Conservation (phyloP, 331 rosid genomes). For the Erythrophleum ivorense region DNA sequence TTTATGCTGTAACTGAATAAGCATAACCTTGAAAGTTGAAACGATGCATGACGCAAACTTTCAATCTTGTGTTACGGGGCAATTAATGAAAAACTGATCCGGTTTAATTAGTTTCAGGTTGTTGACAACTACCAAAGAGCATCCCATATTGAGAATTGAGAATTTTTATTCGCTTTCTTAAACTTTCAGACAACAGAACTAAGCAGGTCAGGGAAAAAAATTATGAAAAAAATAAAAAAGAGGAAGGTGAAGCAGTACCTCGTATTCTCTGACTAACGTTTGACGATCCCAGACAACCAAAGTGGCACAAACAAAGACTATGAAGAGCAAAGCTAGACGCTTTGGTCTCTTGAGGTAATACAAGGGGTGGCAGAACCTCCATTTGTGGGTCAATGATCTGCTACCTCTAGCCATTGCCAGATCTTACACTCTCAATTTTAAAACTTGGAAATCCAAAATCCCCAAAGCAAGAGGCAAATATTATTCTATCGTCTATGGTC, state of each 20-base stretch:
- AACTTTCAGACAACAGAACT: constrained; percentile 24
- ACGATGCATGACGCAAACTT: not conserved
- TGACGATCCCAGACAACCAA: constrained; percentile 94
- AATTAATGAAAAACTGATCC: not conserved
- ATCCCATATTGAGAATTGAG: not conserved
- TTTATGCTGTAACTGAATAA: not conserved
- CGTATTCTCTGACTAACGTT: constrained; percentile 77
- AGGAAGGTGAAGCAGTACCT: constrained; percentile 53
- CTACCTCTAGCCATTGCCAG: constrained; percentile 72
- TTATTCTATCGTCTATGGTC: not conserved
- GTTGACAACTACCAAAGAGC: not conserved
- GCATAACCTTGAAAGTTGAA: not conserved
- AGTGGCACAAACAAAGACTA: constrained; percentile 63
- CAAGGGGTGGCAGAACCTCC: constrained; percentile 79
- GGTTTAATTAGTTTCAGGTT: not conserved
- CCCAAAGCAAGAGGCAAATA: not conserved
- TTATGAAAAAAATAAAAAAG: not conserved
- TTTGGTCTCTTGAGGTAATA: constrained; percentile 92
- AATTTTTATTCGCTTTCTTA: not conserved
- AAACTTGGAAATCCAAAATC: constrained; percentile 4
- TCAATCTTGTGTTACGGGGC: not conserved
- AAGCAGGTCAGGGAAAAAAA: not conserved
- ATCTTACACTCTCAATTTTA: not conserved
- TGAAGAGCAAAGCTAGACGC: constrained; percentile 84
- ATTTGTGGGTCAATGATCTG: constrained; percentile 63